These are phyloP conservation scores for Saururus chinensis DNA, from an alignment of 164 flowering plant genomes.

Conservation along the genomic window DNA sequence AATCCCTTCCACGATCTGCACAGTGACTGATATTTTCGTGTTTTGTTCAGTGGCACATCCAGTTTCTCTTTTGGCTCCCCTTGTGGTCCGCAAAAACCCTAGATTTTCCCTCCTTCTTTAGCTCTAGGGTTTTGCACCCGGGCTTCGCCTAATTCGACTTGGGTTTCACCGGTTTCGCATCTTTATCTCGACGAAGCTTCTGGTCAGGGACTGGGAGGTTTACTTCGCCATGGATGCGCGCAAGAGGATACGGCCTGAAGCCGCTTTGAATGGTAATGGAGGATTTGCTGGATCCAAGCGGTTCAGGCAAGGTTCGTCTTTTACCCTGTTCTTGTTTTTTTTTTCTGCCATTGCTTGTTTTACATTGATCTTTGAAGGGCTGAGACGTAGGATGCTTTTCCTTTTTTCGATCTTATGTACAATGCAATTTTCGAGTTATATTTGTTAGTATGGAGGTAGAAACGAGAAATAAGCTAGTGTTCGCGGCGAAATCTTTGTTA, in stretches of 20 bases:
- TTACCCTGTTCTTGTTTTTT: background rate
- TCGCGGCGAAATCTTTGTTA: no score
- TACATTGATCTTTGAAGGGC: no score
- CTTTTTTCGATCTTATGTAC: no score
- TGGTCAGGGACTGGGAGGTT: background rate
- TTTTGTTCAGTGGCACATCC: no score
- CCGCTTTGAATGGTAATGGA: conserved; percentile 20
- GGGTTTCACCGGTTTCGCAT: background rate
- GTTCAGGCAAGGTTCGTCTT: conserved; percentile 15
- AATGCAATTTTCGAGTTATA: no score
- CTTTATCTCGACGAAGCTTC: conserved; percentile 5
- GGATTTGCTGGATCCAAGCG: conserved; percentile 17
- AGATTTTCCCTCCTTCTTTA: background rate
- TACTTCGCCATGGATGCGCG: conserved; percentile 11
- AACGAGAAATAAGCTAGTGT: no score
- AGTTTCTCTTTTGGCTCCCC: background rate
- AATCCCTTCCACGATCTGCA: background rate
- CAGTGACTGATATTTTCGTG: no score
- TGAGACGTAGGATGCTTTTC: no score
- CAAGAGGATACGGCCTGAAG: conserved; percentile 25
- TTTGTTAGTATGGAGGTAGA: no score
- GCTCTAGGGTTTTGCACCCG: background rate
- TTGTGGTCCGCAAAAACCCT: no score
- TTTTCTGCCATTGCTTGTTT: no score
- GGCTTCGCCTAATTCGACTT: background rate